Evolutionary conservation across 768 basidiomycete genomes (phyloP).

Genomic region (Boletellus ananas): DNA sequence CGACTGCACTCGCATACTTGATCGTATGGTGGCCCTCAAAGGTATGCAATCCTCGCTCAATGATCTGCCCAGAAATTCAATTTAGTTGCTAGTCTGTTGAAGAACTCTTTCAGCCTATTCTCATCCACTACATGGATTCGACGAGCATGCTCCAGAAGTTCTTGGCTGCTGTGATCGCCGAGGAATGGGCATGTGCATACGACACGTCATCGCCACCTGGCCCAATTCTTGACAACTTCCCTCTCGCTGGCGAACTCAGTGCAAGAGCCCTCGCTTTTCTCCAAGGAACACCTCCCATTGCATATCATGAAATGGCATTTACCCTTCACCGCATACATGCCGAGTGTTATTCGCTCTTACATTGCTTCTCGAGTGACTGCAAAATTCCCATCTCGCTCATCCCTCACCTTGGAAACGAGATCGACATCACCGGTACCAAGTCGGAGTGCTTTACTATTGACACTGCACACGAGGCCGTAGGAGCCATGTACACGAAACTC

Average conservation of each 20-base stretch:
- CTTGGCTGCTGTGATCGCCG: slow-evolving; percentile 77
- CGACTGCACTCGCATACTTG: slow-evolving; percentile 71
- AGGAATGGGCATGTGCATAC: slow-evolving; percentile 83
- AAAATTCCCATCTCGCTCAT: slow-evolving; percentile 79
- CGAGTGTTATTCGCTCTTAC: slow-evolving; percentile 78
- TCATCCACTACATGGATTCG: slow-evolving; percentile 78
- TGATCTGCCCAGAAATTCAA: background rate
- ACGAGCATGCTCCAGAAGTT: slow-evolving; percentile 90
- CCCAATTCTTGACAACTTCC: slow-evolving; percentile 52
- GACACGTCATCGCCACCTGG: slow-evolving; percentile 32
- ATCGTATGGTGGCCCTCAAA: slow-evolving; percentile 63
- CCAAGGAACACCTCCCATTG: slow-evolving; percentile 67
- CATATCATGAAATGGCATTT: slow-evolving; percentile 89
- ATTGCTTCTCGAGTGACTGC: slow-evolving; percentile 80
- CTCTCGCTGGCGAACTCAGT: slow-evolving; percentile 65
- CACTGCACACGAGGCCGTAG: slow-evolving; percentile 69
- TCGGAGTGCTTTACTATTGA: slow-evolving; percentile 73
- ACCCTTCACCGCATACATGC: slow-evolving; percentile 73
- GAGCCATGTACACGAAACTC: slow-evolving; percentile 66
- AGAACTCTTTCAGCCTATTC: slow-evolving; percentile 68
- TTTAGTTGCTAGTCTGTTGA: slow-evolving; percentile 42
- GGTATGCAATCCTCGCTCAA: slow-evolving; percentile 32
- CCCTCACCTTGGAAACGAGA: slow-evolving; percentile 71
- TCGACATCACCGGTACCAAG: slow-evolving; percentile 68
- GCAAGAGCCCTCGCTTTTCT: slow-evolving; percentile 67